Conservation (phyloP, 768 basidiomycete species). For the Amanita phalloides region DNA sequence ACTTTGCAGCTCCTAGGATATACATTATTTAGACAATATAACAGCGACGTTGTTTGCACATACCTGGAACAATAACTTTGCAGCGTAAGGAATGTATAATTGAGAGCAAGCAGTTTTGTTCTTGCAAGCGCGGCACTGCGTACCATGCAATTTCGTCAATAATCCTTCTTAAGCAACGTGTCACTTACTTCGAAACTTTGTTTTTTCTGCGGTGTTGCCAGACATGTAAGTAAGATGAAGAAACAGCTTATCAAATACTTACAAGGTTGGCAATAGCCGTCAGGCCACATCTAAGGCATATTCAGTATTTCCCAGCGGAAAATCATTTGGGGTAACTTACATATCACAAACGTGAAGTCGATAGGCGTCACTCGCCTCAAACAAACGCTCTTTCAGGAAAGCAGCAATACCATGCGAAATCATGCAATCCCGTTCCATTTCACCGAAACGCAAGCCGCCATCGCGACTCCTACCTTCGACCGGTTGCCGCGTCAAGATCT, state of each 20-base stretch:
- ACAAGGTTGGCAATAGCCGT: conserved; percentile 96
- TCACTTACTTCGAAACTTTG: conserved; percentile 79
- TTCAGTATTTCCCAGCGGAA: conserved; percentile 6
- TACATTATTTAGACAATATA: neutral
- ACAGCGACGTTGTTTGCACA: conserved; percentile 10
- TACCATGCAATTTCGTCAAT: neutral
- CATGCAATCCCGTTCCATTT: conserved; percentile 99
- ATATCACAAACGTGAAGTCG: conserved; percentile 95
- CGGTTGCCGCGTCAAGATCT: conserved; percentile 94
- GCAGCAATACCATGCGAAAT: conserved; percentile 98
- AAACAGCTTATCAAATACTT: conserved; percentile 17
- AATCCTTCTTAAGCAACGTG: neutral
- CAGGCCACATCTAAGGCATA: conserved; percentile 64
- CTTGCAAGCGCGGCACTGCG: conserved; percentile 84
- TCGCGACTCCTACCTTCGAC: conserved; percentile 98
- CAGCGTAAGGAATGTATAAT: conserved; percentile 90
- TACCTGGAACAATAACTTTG: conserved; percentile 93
- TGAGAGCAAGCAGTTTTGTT: conserved; percentile 95
- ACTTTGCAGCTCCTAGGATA: conserved; percentile 73
- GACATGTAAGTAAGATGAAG: conserved; percentile 6
- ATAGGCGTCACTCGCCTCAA: conserved; percentile 89
- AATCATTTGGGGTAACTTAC: conserved; percentile 33
- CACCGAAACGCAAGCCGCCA: conserved; percentile 98
- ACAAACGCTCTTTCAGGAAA: conserved; percentile 95
- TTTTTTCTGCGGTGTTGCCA: conserved; percentile 57